Evolutionary conservation across 2,329 filamentous ascomycete species (phyloP), one percentile per base, ranked within the genome.

Genomic region (Emydomyces testavorans): DNA sequence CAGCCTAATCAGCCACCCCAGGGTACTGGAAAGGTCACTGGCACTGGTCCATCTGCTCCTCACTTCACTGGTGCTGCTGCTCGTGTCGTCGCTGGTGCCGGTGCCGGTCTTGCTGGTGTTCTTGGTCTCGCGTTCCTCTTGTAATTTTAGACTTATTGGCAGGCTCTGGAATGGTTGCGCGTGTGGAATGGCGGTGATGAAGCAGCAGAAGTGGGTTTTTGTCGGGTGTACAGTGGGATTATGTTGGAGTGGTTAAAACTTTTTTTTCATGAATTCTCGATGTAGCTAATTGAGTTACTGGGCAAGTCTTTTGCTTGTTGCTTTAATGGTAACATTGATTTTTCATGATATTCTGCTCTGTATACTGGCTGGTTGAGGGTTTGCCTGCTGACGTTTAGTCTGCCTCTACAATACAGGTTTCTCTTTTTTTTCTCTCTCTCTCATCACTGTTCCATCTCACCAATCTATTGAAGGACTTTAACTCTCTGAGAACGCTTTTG

Each of bases 31-130:
- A 50, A 51, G 51, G 57, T 59, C 50, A 56, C 48, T 41, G 44
- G 56, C 28, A 55, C 59, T 52, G 58, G 60, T 18, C 45, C 56
- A 52, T 58, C 60, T 23, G 44, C 56, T 24, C 53, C 61, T 21
- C 46, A 59, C 10, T 74, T 69, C 71, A 75, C 72, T 50, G 74
- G 72, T 48, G 74, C 70, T 58, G 73, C 72, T 58, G 65, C 66
- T 60, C 70, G 72, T 65, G 66, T 64, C 52, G 65, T 65, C 49
- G 65, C 61, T 38, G 68, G 67, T 48, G 68, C 68, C 34, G 72
- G 71, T 59, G 72, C 70, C 50, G 72, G 70, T 57, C 65, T 78
- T 53, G 69, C 72, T 50, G 73, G 70, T 60, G 62, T 77, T 56
- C 66, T 74, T 58, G 74, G 70, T 65, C 65, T 73, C 54, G 71